These are phyloP conservation scores for Euphorbia peplus DNA, from an alignment of 345 rosid genomes.

Conservation along the genomic window DNA sequence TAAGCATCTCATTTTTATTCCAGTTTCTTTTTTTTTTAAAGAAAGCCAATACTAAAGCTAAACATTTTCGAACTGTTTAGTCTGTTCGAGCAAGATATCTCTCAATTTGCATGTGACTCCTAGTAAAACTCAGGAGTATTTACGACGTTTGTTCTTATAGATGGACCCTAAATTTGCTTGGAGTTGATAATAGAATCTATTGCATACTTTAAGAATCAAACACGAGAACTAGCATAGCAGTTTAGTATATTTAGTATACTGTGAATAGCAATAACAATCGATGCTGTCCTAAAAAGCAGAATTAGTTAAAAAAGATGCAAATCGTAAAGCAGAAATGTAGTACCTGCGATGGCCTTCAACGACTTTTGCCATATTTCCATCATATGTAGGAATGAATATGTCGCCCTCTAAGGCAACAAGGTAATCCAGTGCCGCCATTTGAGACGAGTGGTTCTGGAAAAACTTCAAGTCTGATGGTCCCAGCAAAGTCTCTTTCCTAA, in stretches of 20 bases:
- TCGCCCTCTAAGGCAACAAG: constrained; percentile 87
- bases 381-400: constrained; percentile 84
- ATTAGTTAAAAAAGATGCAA: no score
- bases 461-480: constrained; percentile 57
- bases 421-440: constrained; percentile 92
- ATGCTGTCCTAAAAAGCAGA: no score
- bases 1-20: not conserved
- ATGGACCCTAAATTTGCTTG: no score
- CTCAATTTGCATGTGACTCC: not conserved
- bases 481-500: constrained; percentile 75
- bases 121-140: not conserved
- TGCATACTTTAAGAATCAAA: no score
- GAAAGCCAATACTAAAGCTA: not conserved
- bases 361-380: constrained; percentile 98
- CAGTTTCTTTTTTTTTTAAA: not conserved
- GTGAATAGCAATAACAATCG: not conserved
- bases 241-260: not conserved
- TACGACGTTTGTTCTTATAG: no score
- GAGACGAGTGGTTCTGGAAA: constrained; percentile 77
- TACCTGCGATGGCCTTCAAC: constrained; percentile 99
- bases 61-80: not conserved
- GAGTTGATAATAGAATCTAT: no score
- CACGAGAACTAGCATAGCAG: no score
- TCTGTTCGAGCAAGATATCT: not conserved
- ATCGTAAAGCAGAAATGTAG: not conserved